Conservation (phyloP, 2,329 filamentous ascomycete genomes). For the Sporothrix globosa region DNA sequence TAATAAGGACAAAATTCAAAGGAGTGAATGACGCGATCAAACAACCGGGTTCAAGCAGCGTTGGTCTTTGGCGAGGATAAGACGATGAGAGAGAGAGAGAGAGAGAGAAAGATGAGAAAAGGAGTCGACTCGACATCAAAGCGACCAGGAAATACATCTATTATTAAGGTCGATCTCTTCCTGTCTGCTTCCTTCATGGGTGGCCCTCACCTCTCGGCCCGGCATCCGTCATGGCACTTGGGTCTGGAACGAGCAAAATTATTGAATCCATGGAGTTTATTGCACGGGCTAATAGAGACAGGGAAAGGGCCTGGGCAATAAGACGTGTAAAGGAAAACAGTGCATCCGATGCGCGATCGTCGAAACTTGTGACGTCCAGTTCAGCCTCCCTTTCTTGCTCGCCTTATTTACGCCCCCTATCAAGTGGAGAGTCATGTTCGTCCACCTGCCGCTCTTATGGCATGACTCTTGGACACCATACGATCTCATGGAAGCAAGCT, state of each 20-base stretch:
- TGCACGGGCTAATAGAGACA: not conserved
- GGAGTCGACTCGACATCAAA: not conserved
- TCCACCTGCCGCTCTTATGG: not conserved
- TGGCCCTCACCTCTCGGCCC: not conserved
- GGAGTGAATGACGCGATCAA: slow-evolving; percentile 29
- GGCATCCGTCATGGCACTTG: not conserved
- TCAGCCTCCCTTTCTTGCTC: not conserved
- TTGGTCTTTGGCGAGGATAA: slow-evolving; percentile 11
- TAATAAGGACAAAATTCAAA: not conserved
- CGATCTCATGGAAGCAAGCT: not conserved
- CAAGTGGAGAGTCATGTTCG: slow-evolving; percentile 17
- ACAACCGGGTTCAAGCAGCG: slow-evolving; percentile 26
- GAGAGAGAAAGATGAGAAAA: not conserved
- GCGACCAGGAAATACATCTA: slow-evolving; percentile 7
- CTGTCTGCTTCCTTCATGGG: not conserved
- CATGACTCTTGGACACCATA: not conserved
- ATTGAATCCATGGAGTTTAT: too few species aligned
- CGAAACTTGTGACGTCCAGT: slow-evolving; percentile 23
- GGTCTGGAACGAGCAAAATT: not conserved
- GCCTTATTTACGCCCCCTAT: not conserved
- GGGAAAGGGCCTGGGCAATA: not conserved
- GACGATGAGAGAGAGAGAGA: not conserved
- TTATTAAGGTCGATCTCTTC: slow-evolving; percentile 7
- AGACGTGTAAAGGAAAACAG: not conserved
- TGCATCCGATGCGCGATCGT: slow-evolving; percentile 21